Percentiles rank a stretch among this genome's conserved stretches.
phyloP scores from a whole-genome alignment of 192 early-diverging fungal genomes.

The Coemansia sp. region DNA sequence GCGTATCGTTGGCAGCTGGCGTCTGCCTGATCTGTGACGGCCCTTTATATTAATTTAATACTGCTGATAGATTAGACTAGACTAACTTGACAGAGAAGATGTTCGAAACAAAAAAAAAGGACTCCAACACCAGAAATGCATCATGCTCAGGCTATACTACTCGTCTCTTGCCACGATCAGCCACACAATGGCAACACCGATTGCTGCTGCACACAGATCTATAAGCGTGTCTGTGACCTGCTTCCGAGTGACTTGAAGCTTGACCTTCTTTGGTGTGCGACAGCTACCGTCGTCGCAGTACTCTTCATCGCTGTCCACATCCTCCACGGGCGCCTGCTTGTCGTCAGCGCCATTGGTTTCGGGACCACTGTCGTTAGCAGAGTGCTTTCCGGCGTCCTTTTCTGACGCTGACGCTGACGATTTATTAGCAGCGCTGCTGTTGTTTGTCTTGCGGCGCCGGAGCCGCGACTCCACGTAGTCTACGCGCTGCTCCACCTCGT shows the following conservation, averaged over 20 bases:
- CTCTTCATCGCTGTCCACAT: constrained; percentile 55
- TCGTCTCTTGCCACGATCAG: constrained; percentile 24
- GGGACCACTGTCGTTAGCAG: constrained; percentile 26
- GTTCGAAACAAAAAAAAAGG: neutral
- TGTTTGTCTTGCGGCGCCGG: constrained; percentile 38
- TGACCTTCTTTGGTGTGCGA: constrained; percentile 44
- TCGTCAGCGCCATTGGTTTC: constrained; percentile 10
- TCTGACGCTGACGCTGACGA: neutral
- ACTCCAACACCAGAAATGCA: neutral
- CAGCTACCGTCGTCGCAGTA: constrained; percentile 47
- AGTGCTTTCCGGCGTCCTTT: constrained; percentile 1
- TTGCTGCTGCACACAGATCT: constrained; percentile 40
- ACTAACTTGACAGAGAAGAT: neutral
- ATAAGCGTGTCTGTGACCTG: constrained; percentile 29
- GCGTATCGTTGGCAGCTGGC: constrained; percentile 76
- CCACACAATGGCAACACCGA: constrained; percentile 49
- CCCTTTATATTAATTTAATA: neutral
- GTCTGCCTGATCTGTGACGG: constrained; percentile 38
- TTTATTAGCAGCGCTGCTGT: neutral
- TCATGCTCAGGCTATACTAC: neutral
- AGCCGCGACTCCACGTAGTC: constrained; percentile 50
- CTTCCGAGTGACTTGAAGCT: constrained; percentile 44
- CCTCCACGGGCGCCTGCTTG: constrained; percentile 27
- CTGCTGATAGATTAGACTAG: neutral
- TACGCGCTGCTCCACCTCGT: constrained; percentile 48